Evolutionary conservation across 257 asterid species (phyloP).

Genomic region (Linaria vulgaris): DNA sequence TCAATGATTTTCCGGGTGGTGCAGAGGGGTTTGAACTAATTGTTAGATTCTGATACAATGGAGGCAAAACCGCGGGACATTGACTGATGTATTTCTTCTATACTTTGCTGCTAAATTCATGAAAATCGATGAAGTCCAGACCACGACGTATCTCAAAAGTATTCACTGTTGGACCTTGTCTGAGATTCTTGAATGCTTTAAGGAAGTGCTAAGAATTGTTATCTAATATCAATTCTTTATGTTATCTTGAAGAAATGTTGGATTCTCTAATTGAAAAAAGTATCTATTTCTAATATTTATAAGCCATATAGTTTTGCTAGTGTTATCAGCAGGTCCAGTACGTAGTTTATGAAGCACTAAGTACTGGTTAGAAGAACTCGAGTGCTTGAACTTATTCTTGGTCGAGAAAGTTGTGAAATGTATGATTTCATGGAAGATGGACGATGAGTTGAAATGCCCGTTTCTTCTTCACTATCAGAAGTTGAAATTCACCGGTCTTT

Average conservation of each 20-base stretch:
- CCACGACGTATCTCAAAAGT: constrained; percentile 25
- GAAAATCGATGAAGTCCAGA: constrained; percentile 41
- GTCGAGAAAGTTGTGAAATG: constrained; percentile 33
- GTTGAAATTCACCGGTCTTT: constrained; percentile 21
- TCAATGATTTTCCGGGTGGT: constrained; percentile 70
- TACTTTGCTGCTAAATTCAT: constrained; percentile 48
- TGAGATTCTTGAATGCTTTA: constrained; percentile 42
- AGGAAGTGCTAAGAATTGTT: constrained; percentile 43
- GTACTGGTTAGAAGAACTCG: constrained; percentile 50
- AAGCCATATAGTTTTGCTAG: constrained; percentile 37
- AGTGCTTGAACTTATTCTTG: constrained; percentile 35
- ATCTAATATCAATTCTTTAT: constrained; percentile 18
- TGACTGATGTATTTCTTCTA: constrained; percentile 41
- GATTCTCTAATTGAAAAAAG: constrained; percentile 36
- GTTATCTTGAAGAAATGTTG: constrained; percentile 37
- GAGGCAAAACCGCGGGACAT: constrained; percentile 40
- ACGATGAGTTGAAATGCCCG: constrained; percentile 36
- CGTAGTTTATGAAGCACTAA: constrained; percentile 22
- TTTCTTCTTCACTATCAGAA: constrained; percentile 46
- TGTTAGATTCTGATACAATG: constrained; percentile 45
- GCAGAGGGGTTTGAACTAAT: constrained; percentile 57
- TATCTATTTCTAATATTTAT: constrained; percentile 23
- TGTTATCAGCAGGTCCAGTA: constrained; percentile 31
- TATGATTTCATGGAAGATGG: constrained; percentile 40
- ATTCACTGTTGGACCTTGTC: constrained; percentile 45